Percentiles rank a stretch among this genome's conserved stretches.
Evolutionary conservation across 179 eudicot species (phyloP).

Genomic region (Monotropa hypopitys): DNA sequence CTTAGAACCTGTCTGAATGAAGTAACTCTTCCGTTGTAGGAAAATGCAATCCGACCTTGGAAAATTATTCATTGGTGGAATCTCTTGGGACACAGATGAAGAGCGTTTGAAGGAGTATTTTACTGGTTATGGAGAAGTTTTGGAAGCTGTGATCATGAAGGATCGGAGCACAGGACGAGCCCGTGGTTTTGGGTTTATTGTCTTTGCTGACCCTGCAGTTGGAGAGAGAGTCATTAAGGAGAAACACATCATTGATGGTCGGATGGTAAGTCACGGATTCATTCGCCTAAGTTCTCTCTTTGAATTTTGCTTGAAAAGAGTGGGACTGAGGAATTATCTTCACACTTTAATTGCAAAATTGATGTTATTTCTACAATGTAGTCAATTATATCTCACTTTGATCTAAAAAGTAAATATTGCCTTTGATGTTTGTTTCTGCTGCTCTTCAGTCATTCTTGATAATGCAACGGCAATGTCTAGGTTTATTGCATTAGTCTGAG

Average conservation of each 20-base stretch:
- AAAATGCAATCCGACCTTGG: conserved; percentile 87
- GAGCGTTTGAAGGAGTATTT: conserved; percentile 68
- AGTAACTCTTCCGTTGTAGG: conserved; percentile 16
- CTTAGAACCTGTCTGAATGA: conserved; percentile 3
- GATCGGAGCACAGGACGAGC: conserved; percentile 81
- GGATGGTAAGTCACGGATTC: conserved; percentile 35
- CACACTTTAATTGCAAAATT: background rate
- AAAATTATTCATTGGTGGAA: conserved; percentile 75
- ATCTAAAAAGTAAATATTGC: background rate
- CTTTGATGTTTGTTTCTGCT: background rate
- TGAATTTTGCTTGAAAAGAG: background rate
- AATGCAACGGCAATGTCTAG: too few species aligned
- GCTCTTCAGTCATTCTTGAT: background rate
- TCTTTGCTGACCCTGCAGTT: conserved; percentile 61
- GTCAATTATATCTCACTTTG: background rate
- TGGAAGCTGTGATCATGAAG: conserved; percentile 80
- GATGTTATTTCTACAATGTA: background rate
- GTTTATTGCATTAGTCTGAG: background rate
- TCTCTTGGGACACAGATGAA: conserved; percentile 84
- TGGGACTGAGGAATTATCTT: background rate
- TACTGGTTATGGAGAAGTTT: conserved; percentile 55
- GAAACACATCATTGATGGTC: conserved; percentile 74
- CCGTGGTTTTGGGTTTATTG: conserved; percentile 77
- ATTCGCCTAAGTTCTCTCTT: background rate
- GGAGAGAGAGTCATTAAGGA: conserved; percentile 67